Percentiles rank a stretch among this genome's conserved stretches.
phyloP scores from a whole-genome alignment of 1,284 basidiomycete genomes.

The Quambalaria eucalypti region DNA sequence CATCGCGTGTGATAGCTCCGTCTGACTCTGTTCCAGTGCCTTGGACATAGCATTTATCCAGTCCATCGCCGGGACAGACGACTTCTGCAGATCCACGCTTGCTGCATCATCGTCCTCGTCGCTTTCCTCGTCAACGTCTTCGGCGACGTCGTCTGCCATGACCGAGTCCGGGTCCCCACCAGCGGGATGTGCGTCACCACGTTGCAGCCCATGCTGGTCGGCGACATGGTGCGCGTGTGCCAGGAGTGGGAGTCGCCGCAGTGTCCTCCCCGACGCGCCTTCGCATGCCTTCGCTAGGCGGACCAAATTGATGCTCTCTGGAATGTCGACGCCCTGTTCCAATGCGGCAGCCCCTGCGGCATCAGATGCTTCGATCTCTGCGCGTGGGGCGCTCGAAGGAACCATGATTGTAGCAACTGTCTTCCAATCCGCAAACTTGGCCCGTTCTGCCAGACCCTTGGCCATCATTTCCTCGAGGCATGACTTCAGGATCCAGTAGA shows the following conservation, averaged over 20 bases:
- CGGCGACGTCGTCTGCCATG: too few species aligned
- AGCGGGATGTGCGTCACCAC: too few species aligned
- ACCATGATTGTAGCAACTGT: not conserved
- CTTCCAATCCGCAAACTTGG: not conserved
- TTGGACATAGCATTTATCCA: too few species aligned
- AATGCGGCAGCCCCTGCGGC: constrained; percentile 45
- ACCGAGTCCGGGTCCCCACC: too few species aligned
- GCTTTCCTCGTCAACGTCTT: too few species aligned
- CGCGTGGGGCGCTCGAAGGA: constrained; percentile 1
- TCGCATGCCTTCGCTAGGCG: not conserved
- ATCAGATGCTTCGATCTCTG: not conserved
- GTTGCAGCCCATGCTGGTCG: too few species aligned
- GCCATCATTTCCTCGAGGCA: constrained; percentile 71
- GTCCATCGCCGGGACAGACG: too few species aligned
- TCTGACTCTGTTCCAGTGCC: too few species aligned
- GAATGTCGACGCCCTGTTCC: not conserved
- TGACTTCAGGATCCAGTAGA: constrained; percentile 84
- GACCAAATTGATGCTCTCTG: not conserved
- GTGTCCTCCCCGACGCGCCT: constrained; percentile 77
- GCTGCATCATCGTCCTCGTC: too few species aligned
- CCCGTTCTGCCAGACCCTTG: constrained; percentile 62
- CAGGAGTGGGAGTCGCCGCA: constrained; percentile 80
- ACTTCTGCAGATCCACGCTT: too few species aligned
- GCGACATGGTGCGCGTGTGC: constrained; percentile 73
- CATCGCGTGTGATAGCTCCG: too few species aligned